These are phyloP conservation scores for Pestalotiopsis sp. DNA, from an alignment of 2,329 filamentous ascomycete species.

Conservation along the genomic window DNA sequence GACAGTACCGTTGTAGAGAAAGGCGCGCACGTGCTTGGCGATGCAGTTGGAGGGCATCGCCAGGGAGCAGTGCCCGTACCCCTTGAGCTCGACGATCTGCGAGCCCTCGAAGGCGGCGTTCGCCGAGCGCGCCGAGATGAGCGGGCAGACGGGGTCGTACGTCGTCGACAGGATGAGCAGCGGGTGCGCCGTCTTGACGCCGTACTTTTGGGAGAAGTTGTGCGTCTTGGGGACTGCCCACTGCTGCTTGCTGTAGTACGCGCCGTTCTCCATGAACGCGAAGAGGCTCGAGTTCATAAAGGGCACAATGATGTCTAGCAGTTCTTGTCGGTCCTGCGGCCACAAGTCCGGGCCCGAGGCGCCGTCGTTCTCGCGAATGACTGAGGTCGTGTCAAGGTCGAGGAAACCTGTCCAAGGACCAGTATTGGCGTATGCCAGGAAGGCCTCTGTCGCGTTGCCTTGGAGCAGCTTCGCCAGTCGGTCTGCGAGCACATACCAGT, in stretches of 20 bases:
- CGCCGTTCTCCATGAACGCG: slow-evolving; percentile 24
- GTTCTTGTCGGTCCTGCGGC: slow-evolving; percentile 32
- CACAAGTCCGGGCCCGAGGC: slow-evolving; percentile 31
- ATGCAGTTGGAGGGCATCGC: slow-evolving; percentile 39
- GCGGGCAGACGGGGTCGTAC: slow-evolving; percentile 59
- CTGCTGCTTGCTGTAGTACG: slow-evolving; percentile 31
- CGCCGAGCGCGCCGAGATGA: slow-evolving; percentile 40
- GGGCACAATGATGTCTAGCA: slow-evolving; percentile 37
- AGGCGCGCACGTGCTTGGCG: slow-evolving; percentile 36
- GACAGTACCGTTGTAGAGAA: slow-evolving; percentile 39
- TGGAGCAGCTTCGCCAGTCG: slow-evolving; percentile 35
- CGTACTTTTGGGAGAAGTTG: slow-evolving; percentile 26
- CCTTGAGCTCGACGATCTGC: slow-evolving; percentile 41
- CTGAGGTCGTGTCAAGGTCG: slow-evolving; percentile 29
- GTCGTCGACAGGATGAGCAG: slow-evolving; percentile 58
- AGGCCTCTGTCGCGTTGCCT: slow-evolving; percentile 42
- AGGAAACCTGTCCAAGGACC: slow-evolving; percentile 17
- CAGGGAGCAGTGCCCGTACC: slow-evolving; percentile 45
- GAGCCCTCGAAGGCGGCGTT: slow-evolving; percentile 38
- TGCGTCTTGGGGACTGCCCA: slow-evolving; percentile 33
- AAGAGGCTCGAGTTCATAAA: slow-evolving; percentile 36
- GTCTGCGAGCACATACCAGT: slow-evolving; percentile 38
- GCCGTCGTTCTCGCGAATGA: slow-evolving; percentile 35
- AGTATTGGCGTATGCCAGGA: slow-evolving; percentile 33
- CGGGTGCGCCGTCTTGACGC: slow-evolving; percentile 47